phyloP scores from a whole-genome alignment of 352 stramenopile genomes.

The Phytophthora palmivora region DNA sequence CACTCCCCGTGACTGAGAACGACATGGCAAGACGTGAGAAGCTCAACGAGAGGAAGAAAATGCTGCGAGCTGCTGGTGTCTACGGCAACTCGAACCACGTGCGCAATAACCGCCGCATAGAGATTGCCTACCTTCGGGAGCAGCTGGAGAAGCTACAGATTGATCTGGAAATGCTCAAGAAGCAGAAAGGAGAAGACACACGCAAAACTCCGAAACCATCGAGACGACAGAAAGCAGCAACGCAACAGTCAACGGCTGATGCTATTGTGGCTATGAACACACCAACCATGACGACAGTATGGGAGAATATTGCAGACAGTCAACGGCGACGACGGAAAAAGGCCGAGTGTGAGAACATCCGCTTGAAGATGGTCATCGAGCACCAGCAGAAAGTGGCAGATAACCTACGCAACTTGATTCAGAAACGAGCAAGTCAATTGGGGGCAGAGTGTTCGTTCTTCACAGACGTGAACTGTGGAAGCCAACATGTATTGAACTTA shows the following conservation, averaged over 20 bases:
- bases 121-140: constrained; percentile 46
- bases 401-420: constrained; percentile 16
- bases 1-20: neutral
- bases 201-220: neutral
- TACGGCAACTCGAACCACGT: constrained; percentile 44
- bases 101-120: constrained; percentile 43
- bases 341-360: constrained; percentile 47
- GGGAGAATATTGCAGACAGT: constrained; percentile 32
- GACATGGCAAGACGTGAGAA: constrained; percentile 6
- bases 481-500: constrained; percentile 18
- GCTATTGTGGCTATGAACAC: constrained; percentile 13
- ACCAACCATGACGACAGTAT: constrained; percentile 25
- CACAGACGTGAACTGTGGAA: constrained; percentile 12
- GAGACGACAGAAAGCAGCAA: neutral
- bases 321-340: constrained; percentile 41
- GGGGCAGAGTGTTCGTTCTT: constrained; percentile 29
- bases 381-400: constrained; percentile 31
- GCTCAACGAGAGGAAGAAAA: constrained; percentile 32
- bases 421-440: constrained; percentile 31
- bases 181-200: constrained; percentile 7
- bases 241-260: neutral
- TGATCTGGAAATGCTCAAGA: constrained; percentile 32
- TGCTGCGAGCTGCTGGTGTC: constrained; percentile 19
- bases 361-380: constrained; percentile 48
- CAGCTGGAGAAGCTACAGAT: constrained; percentile 45